A percentile compares a stretch with the other conserved stretches of the same genome.
phyloP scores from a whole-genome alignment of 2,329 filamentous ascomycete species.

The Neocucurbitaria cava region DNA sequence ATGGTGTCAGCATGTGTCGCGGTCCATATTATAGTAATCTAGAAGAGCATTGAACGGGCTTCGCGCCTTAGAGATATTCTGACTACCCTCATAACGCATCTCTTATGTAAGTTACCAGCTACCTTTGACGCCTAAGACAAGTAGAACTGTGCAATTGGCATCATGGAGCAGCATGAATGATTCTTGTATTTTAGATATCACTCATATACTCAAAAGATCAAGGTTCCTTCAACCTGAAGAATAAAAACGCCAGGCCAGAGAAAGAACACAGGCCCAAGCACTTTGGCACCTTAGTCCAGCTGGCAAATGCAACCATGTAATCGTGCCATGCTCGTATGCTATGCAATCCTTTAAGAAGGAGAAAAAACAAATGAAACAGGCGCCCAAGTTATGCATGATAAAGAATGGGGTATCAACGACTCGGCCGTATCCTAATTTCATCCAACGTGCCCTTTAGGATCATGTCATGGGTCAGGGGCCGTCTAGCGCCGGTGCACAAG shows the following conservation, averaged over 20 bases:
- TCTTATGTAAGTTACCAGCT: neutral
- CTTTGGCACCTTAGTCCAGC: constrained; percentile 44
- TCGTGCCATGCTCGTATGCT: constrained; percentile 38
- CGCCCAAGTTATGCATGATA: constrained; percentile 37
- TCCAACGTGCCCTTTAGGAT: constrained; percentile 9
- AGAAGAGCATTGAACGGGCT: neutral
- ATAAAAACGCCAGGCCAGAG: constrained; percentile 38
- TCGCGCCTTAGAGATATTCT: neutral
- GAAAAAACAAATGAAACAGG: constrained; percentile 22
- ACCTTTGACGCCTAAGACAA: neutral
- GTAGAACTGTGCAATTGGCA: too few relatives aligned
- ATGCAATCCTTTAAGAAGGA: constrained; percentile 33
- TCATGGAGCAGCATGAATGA: neutral
- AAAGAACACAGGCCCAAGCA: constrained; percentile 44
- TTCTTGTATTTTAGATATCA: constrained; percentile 6
- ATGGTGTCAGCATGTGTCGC: neutral
- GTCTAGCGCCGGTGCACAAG: constrained; percentile 1
- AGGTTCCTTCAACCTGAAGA: neutral
- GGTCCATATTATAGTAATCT: neutral
- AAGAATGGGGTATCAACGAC: constrained; percentile 32
- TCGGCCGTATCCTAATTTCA: constrained; percentile 18
- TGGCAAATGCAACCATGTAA: constrained; percentile 33
- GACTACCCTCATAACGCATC: neutral
- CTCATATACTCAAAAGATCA: constrained; percentile 13
- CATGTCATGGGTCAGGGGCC: constrained; percentile 15